Base-by-base conservation (phyloP, 306 rosid species). In the Prunus mira region DNA sequence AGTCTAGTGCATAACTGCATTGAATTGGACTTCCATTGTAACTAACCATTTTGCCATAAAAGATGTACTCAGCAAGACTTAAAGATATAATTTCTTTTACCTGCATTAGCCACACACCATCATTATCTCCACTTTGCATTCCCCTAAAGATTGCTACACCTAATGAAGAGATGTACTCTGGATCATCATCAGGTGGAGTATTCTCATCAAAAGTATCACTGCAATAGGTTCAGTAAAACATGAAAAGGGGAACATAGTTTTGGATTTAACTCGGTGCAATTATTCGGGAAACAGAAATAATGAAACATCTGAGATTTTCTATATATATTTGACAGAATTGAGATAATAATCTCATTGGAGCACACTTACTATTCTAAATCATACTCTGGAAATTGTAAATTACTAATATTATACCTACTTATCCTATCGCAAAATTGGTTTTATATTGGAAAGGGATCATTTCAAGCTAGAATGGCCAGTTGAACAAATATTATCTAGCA, bases 121-220 rank as follows among this genome's bases (percentile, higher is more conserved):
- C 86, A 54, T 68, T 49, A 81, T 93, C 98, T 74, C 98, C 97
- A 46, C 86, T 84, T 86, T 87, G 90, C 94, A 93, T 86, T 80
- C 96, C 98, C 74, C 79, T 86, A 76, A 87, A 93, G 78, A 72
- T 88, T 84, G 96, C 87, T 38, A 92, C 88, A 60, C 96, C 98
- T 51, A 93, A 82, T 67, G 97, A 84, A 82, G 97, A 93, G 72
- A 91, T 91, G 87, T 90, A 93, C 72, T 85, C 86, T 32, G 93
- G 94, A 73, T 87, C 93, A 83, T 91, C 97, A 69, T 75, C 68
- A 49, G 98, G 98, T 6, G 97, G 98, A 52, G 98, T 93, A 88
- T 93, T 93, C 86, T 93, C 98, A 41, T 91, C 97, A 67, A 93
- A 93, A 82, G 98, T 93, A 83, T 91, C 97, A 54, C 97, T 93